Evolutionary conservation across 2,329 filamentous ascomycete genomes (phyloP), one percentile per base, ranked within the genome.

Genomic region (Bisporella sp.): DNA sequence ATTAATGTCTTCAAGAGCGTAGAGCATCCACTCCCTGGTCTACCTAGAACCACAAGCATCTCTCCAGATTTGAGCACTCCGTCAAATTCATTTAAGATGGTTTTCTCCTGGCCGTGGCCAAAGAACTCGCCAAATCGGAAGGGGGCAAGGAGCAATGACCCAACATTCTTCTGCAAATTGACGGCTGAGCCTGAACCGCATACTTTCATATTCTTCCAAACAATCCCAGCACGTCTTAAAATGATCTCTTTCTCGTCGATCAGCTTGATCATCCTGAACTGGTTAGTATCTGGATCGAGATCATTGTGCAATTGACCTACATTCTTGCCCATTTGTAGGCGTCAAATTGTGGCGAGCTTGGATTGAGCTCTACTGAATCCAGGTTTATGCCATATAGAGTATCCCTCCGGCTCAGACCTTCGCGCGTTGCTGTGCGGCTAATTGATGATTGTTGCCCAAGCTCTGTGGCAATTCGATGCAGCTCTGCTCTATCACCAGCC

Each of bases 121-220:
- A 86, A 71, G 41, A 76, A 68, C 50, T 87, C 78, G 1, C 75
- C 71, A 0, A 79, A 62, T 1, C 79, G 73, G 28, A 87, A 67
- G 0, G 82, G 85, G 0, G 77, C 71, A 53, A 77, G 64, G 28
- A 87, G 62, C 6, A 80, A 66, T 1, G 81, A 81, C 2, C 71
- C 74, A 3, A 89, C 81, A 2, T 79, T 88, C 49, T 81, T 72
- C 61, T 90, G 86, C 1, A 88, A 70, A 55, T 87, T 82, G 29
- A 89, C 63, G 0, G 82, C 82, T 2, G 77, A 74, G 0, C 84
- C 85, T 0, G 81, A 82, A 0, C 85, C 85, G 5, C 74, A 82
- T 0, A 89, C 81, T 50, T 77, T 78, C 33, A 89, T 73, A 47
- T 85, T 73, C 53, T 79, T 79, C 68, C 81, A 87, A 0, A 77